Conservation (phyloP, 108 stramenopile genomes). For the Schizochytrium sp. region DNA sequence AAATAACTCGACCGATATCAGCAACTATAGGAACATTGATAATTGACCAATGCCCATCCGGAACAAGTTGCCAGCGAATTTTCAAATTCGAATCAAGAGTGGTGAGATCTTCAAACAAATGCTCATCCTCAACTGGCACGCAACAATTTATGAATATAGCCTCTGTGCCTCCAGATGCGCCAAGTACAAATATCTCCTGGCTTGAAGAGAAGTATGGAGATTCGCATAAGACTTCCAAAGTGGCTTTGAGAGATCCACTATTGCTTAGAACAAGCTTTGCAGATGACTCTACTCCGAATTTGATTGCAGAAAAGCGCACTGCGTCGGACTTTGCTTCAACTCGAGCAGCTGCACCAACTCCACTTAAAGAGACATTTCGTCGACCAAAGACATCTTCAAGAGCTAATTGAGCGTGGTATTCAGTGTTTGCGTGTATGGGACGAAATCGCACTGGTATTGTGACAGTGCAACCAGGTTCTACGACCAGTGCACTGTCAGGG, state of each 20-base stretch:
- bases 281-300: background rate
- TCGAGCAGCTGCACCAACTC: background rate
- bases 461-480: background rate
- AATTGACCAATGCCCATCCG: background rate
- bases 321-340: background rate
- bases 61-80: conserved; percentile 24
- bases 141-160: background rate
- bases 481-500: background rate
- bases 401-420: background rate
- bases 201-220: background rate
- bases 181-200: background rate
- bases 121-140: background rate
- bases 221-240: background rate
- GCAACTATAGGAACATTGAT: background rate
- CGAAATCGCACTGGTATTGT: background rate
- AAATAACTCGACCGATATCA: background rate
- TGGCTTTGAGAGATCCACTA: conserved; percentile 16
- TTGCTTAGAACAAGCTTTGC: background rate
- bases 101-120: background rate
- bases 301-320: conserved; percentile 1
- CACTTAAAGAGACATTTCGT: background rate
- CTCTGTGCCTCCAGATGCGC: conserved; percentile 7
- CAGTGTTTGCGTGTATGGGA: background rate
- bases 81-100: background rate
- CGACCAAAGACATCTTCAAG: conserved; percentile 17